These are phyloP conservation scores for Camellia lanceoleosa DNA, from an alignment of 148 eudicot genomes.

Conservation along the genomic window DNA sequence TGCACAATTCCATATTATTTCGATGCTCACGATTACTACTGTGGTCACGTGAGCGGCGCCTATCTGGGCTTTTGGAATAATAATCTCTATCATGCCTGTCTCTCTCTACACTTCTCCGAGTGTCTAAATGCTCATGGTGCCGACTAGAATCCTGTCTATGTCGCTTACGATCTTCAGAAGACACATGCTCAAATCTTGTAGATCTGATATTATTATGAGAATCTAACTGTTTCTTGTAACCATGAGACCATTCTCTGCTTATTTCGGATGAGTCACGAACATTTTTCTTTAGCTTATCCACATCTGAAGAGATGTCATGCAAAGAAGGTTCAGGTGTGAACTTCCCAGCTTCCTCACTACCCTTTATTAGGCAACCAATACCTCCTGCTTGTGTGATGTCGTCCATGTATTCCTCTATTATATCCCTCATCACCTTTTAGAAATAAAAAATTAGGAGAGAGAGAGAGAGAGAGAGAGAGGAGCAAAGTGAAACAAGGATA, in stretches of 20 bases:
- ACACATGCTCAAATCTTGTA: conserved; percentile 18
- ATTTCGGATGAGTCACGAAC: conserved; percentile 18
- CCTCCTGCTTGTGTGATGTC: conserved; percentile 72
- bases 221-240: conserved; percentile 22
- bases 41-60: neutral
- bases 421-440: conserved; percentile 75
- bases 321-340: conserved; percentile 32
- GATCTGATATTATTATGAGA: conserved; percentile 24
- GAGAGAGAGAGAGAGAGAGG: neutral
- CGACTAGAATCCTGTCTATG: conserved; percentile 25
- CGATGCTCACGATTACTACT: conserved; percentile 7
- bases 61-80: conserved; percentile 30
- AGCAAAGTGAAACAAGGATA: neutral
- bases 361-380: conserved; percentile 43
- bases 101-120: conserved; percentile 25
- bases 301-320: conserved; percentile 22
- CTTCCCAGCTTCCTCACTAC: conserved; percentile 30
- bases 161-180: conserved; percentile 22
- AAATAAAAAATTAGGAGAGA: neutral
- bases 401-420: conserved; percentile 86
- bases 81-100: conserved; percentile 29
- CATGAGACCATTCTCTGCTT: conserved; percentile 25
- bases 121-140: conserved; percentile 30
- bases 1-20: conserved; percentile 14
- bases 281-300: conserved; percentile 17